A percentile compares a stretch with the other conserved stretches of the same genome.
phyloP scores from a whole-genome alignment of 2,329 filamentous ascomycete genomes.

The Arthrobotrys megalospora region DNA sequence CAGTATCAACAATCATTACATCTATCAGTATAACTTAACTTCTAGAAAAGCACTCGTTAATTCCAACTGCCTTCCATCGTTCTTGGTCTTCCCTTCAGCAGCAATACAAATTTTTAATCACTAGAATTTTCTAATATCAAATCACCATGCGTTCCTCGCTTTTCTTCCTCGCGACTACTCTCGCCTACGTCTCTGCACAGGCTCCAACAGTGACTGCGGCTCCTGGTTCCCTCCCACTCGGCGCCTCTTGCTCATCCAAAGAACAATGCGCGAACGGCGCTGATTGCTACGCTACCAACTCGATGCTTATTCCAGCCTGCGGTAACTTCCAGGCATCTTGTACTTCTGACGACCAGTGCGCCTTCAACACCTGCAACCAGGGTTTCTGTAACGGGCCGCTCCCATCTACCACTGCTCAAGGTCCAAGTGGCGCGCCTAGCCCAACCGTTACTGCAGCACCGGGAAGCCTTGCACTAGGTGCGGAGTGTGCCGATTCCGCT shows the following conservation, averaged over 20 bases:
- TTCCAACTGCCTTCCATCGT: slow-evolving; percentile 42
- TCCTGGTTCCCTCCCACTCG: slow-evolving; percentile 26
- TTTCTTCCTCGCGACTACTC: slow-evolving; percentile 27
- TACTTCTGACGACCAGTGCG: slow-evolving; percentile 32
- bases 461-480: slow-evolving; percentile 25
- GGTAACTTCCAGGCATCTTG: slow-evolving; percentile 36
- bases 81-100: slow-evolving; percentile 16
- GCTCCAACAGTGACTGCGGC: slow-evolving; percentile 25
- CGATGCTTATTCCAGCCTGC: slow-evolving; percentile 23
- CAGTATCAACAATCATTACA: slow-evolving; percentile 32
- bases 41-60: slow-evolving; percentile 34
- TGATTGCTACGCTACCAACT: slow-evolving; percentile 26
- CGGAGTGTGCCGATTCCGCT: slow-evolving; percentile 15
- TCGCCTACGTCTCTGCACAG: slow-evolving; percentile 48
- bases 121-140: slow-evolving; percentile 21
- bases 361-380: slow-evolving; percentile 35
- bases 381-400: slow-evolving; percentile 37
- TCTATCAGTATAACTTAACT: neutral
- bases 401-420: slow-evolving; percentile 32
- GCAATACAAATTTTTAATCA: slow-evolving; percentile 13
- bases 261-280: slow-evolving; percentile 33
- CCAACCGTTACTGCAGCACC: slow-evolving; percentile 34
- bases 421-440: slow-evolving; percentile 6
- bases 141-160: slow-evolving; percentile 43
- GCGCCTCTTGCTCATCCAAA: slow-evolving; percentile 15